These are phyloP conservation scores for Leptomonas pyrrhocoris DNA, from an alignment of 208 protist species.

Conservation along the genomic window DNA sequence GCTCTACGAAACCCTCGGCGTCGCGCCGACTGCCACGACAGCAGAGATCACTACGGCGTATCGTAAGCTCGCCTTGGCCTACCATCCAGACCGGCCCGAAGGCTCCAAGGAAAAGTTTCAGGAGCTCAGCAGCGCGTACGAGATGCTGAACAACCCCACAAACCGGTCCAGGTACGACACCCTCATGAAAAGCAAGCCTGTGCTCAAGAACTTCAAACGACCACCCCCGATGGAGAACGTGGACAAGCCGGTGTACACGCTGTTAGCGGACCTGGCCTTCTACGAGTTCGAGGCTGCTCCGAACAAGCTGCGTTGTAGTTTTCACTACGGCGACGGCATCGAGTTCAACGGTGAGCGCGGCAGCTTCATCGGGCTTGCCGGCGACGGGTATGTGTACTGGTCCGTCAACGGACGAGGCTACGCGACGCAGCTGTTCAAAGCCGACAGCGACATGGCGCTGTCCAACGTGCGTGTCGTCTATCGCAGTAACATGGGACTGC, in stretches of 20 bases:
- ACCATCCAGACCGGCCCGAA: slow-evolving; percentile 85
- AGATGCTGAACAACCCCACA: slow-evolving; percentile 92
- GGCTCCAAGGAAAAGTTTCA: slow-evolving; percentile 81
- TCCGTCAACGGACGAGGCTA: slow-evolving; percentile 52
- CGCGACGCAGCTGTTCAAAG: slow-evolving; percentile 67
- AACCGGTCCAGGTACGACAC: slow-evolving; percentile 95
- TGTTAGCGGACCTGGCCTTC: slow-evolving; percentile 64
- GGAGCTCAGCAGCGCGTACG: slow-evolving; percentile 94
- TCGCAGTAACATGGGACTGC: slow-evolving; percentile 54
- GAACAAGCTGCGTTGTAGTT: slow-evolving; percentile 59
- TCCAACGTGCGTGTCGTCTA: slow-evolving; percentile 53
- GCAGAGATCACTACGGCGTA: slow-evolving; percentile 89
- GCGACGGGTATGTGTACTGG: slow-evolving; percentile 81
- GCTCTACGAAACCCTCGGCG: slow-evolving; percentile 78
- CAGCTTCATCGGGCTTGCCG: slow-evolving; percentile 80
- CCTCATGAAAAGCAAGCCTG: slow-evolving; percentile 27
- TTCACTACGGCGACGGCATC: slow-evolving; percentile 83
- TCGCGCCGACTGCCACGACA: slow-evolving; percentile 59
- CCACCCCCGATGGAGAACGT: slow-evolving; percentile 50
- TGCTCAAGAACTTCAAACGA: slow-evolving; percentile 57
- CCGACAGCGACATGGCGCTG: slow-evolving; percentile 62
- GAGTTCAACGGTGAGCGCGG: slow-evolving; percentile 51
- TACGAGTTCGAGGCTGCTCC: slow-evolving; percentile 83
- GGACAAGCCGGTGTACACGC: slow-evolving; percentile 47
- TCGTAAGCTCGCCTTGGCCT: slow-evolving; percentile 66